These are phyloP conservation scores for Moricandia moricandioides DNA, from an alignment of 345 rosid genomes.

Conservation along the genomic window DNA sequence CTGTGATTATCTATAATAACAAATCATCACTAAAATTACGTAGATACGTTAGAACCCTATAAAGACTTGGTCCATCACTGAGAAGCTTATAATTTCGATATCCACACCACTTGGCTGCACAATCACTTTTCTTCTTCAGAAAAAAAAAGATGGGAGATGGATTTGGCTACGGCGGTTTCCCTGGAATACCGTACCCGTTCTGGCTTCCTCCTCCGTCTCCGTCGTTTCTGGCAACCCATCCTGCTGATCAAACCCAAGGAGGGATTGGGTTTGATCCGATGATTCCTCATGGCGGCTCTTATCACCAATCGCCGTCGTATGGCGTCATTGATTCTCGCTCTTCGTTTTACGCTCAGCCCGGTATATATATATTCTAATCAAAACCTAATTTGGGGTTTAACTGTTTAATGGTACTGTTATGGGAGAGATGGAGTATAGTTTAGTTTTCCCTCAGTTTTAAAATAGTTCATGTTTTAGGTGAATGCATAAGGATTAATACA, in stretches of 20 bases:
- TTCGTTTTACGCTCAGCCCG: slow-evolving; percentile 22
- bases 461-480: no score
- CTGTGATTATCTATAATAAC: not conserved
- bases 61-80: not conserved
- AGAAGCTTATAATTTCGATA: not conserved
- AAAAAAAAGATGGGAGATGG: slow-evolving; percentile 27
- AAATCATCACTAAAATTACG: not conserved
- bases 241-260: slow-evolving; percentile 19
- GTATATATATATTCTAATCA: not conserved
- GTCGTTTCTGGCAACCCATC: slow-evolving; percentile 14
- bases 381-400: not conserved
- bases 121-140: not conserved
- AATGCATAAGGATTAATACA: no score
- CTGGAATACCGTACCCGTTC: slow-evolving; percentile 14
- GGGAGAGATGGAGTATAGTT: not conserved
- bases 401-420: not conserved
- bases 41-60: not conserved
- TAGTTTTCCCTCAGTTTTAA: no score
- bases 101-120: not conserved
- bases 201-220: slow-evolving; percentile 16
- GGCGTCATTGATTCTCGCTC: slow-evolving; percentile 5
- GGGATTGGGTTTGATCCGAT: slow-evolving; percentile 25
- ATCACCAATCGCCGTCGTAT: slow-evolving; percentile 22
- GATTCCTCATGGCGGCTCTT: slow-evolving; percentile 5
- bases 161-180: slow-evolving; percentile 20